Conservation (phyloP, 805 yeast genomes). For the Cyberlindnera galapagoensis region DNA sequence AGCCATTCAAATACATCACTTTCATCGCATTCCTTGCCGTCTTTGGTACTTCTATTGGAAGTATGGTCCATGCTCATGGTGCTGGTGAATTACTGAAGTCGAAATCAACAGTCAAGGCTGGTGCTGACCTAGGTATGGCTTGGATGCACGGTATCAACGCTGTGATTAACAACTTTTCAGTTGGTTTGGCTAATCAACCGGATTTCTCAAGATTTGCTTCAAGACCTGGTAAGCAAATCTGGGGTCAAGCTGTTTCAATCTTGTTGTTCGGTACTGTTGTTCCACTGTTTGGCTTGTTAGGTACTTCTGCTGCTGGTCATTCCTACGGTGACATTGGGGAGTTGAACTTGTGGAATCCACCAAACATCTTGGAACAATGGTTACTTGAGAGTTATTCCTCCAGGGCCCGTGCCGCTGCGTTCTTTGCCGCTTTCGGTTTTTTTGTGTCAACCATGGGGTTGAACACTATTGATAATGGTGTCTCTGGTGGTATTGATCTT, state of each 20-base stretch:
- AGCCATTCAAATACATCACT: slow-evolving; percentile 24
- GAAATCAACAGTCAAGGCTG: slow-evolving; percentile 20
- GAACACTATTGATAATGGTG: slow-evolving; percentile 35
- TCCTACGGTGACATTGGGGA: slow-evolving; percentile 29
- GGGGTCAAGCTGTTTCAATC: slow-evolving; percentile 32
- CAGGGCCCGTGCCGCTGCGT: slow-evolving; percentile 40
- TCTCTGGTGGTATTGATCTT: slow-evolving; percentile 46
- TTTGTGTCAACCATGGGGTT: slow-evolving; percentile 29
- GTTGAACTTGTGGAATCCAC: slow-evolving; percentile 39
- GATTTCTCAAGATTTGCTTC: slow-evolving; percentile 33
- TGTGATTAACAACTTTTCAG: slow-evolving; percentile 25
- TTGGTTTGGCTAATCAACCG: slow-evolving; percentile 27
- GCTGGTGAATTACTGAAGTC: slow-evolving; percentile 28
- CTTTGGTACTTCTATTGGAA: slow-evolving; percentile 30
- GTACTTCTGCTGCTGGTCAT: slow-evolving; percentile 37
- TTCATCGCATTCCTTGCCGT: slow-evolving; percentile 27
- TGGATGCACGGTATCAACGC: slow-evolving; percentile 26
- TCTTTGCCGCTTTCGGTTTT: slow-evolving; percentile 33
- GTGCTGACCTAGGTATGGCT: slow-evolving; percentile 27
- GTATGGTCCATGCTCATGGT: slow-evolving; percentile 26
- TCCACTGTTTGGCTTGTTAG: slow-evolving; percentile 40
- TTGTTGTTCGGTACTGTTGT: slow-evolving; percentile 34
- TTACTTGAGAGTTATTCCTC: slow-evolving; percentile 31
- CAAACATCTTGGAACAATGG: slow-evolving; percentile 35
- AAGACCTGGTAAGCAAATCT: slow-evolving; percentile 31